These are phyloP conservation scores for Phialemonium atrogriseum DNA, from an alignment of 2,329 filamentous ascomycete species.

Conservation along the genomic window DNA sequence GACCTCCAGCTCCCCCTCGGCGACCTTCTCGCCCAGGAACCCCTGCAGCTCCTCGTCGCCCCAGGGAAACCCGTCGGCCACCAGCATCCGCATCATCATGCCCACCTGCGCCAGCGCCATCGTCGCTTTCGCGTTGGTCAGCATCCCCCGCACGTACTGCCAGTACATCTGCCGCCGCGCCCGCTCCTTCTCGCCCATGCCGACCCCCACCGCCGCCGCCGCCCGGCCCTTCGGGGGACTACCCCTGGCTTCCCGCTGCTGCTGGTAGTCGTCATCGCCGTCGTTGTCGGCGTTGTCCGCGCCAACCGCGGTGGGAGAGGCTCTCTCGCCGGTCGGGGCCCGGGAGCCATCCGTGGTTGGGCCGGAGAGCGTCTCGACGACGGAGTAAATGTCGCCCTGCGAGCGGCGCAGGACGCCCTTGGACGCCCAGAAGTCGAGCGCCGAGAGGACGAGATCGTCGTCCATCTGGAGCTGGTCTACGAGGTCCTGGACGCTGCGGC, in stretches of 20 bases:
- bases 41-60: slow-evolving; percentile 80
- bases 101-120: slow-evolving; percentile 77
- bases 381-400: slow-evolving; percentile 48
- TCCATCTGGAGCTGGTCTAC: slow-evolving; percentile 59
- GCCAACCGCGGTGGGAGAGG: slow-evolving; percentile 13
- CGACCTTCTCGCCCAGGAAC: slow-evolving; percentile 73
- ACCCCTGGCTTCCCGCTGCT: too few species aligned
- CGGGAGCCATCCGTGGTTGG: too few species aligned
- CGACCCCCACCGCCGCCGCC: slow-evolving; percentile 23
- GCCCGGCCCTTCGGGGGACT: not conserved
- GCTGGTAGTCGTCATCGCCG: slow-evolving; percentile 10
- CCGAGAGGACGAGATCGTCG: slow-evolving; percentile 58
- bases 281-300: slow-evolving; percentile 16
- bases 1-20: slow-evolving; percentile 60
- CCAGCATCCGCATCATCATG: slow-evolving; percentile 93
- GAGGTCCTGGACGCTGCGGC: slow-evolving; percentile 43
- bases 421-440: slow-evolving; percentile 63
- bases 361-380: slow-evolving; percentile 52
- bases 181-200: slow-evolving; percentile 54
- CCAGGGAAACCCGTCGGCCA: slow-evolving; percentile 82
- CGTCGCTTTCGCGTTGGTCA: slow-evolving; percentile 75
- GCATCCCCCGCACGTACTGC: slow-evolving; percentile 90
- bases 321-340: slow-evolving; percentile 10
- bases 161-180: slow-evolving; percentile 63
- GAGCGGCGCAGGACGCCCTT: slow-evolving; percentile 56